A percentile compares a stretch with the other conserved stretches of the same genome.
These are phyloP conservation scores for Arthrobotrys entomopaga DNA, from an alignment of 2,329 filamentous ascomycete species.

Conservation along the genomic window DNA sequence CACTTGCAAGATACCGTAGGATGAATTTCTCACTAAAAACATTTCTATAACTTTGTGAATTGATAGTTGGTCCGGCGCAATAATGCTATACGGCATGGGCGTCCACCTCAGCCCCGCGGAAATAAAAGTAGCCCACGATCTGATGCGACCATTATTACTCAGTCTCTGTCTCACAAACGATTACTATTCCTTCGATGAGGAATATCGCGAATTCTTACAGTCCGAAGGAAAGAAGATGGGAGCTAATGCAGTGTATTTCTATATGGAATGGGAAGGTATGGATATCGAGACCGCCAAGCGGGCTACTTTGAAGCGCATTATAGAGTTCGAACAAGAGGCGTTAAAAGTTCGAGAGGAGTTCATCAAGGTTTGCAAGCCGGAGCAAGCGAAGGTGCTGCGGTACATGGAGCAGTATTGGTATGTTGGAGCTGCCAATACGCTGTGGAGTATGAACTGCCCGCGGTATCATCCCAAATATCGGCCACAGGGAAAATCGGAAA, in stretches of 20 bases:
- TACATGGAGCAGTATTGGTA: conserved; percentile 10
- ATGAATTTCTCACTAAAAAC: too few relatives aligned
- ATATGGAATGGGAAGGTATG: not conserved
- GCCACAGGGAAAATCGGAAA: not conserved
- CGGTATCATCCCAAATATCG: conserved; percentile 1
- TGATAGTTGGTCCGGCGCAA: not conserved
- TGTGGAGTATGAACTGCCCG: conserved; percentile 10
- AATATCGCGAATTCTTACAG: not conserved
- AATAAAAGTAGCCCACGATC: not conserved
- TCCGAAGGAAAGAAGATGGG: not conserved
- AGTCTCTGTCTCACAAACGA: conserved; percentile 3
- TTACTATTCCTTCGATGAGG: conserved; percentile 12
- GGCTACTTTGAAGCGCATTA: not conserved
- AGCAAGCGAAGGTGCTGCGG: not conserved
- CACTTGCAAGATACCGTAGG: too few relatives aligned
- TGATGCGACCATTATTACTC: not conserved
- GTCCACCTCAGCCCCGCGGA: not conserved
- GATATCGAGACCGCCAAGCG: not conserved
- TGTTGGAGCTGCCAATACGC: not conserved
- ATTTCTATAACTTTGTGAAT: too few relatives aligned
- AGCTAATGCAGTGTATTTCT: not conserved
- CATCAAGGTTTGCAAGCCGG: not conserved
- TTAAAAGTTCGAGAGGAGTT: not conserved
- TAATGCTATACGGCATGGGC: conserved; percentile 7
- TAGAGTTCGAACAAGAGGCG: not conserved